Evolutionary conservation across 495 filamentous ascomycete genomes (phyloP).

Genomic region (Hypomontagnella monticulosa): DNA sequence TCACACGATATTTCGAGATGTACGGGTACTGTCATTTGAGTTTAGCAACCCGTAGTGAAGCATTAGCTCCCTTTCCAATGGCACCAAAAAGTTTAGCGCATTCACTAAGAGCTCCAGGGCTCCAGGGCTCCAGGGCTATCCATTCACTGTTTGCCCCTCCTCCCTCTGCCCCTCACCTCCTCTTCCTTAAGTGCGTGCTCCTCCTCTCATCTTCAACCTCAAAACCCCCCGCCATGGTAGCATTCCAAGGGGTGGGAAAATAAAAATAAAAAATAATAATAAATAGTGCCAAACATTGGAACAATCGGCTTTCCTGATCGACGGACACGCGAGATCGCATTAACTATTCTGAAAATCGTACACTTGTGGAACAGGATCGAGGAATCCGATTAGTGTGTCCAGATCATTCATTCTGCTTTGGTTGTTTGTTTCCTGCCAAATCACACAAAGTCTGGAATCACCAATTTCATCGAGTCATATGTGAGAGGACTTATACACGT

Average conservation of each 20-base stretch:
- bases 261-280: neutral
- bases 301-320: conserved; percentile 21
- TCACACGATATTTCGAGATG: neutral
- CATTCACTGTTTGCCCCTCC: conserved; percentile 32
- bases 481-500: no score
- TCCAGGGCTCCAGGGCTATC: no score
- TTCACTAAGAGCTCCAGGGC: conserved; percentile 8
- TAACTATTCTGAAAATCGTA: conserved; percentile 17
- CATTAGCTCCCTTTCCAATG: conserved; percentile 13
- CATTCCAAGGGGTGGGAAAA: conserved; percentile 1
- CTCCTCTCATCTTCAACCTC: neutral
- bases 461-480: no score
- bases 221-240: conserved; percentile 19
- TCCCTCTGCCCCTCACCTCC: conserved; percentile 6
- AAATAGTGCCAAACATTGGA: neutral
- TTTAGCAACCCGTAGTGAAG: conserved; percentile 27
- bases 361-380: conserved; percentile 31
- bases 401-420: conserved; percentile 6
- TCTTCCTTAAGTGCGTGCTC: no score
- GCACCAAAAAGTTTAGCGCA: conserved; percentile 7
- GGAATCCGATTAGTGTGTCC: conserved; percentile 8
- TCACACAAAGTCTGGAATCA: no score
- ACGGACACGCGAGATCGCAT: conserved; percentile 29
- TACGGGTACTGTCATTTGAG: conserved; percentile 6
- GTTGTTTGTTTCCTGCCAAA: neutral